Evolutionary conservation across 2,329 filamentous ascomycete species (phyloP).

Genomic region (Cladosporium sp.): DNA sequence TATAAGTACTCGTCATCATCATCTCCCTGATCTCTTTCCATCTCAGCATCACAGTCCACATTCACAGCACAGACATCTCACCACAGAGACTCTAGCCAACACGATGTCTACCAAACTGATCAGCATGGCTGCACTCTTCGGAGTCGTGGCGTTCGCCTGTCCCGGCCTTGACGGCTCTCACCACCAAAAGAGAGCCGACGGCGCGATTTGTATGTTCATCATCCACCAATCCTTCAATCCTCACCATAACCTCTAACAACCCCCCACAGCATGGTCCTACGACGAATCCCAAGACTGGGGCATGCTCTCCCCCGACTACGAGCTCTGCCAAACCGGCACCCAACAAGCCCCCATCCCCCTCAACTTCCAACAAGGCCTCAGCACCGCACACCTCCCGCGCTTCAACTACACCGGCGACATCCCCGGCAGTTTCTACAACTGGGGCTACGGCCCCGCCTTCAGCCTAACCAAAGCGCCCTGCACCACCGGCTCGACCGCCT

Average conservation of each 20-base stretch:
- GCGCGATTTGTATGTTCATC: not conserved
- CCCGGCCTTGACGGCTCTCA: not conserved
- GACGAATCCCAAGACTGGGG: conserved; percentile 28
- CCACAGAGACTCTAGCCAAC: not conserved
- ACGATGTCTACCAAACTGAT: not conserved
- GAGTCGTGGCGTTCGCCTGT: not conserved
- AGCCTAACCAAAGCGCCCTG: conserved; percentile 37
- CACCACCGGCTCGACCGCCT: not conserved
- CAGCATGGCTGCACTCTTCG: not conserved
- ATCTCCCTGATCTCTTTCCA: not conserved
- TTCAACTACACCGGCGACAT: conserved; percentile 45
- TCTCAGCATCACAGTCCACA: not conserved
- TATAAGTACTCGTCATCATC: not conserved
- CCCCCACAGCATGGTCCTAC: conserved; percentile 22
- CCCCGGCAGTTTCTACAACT: conserved; percentile 49
- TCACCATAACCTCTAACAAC: not conserved
- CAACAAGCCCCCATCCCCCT: conserved; percentile 54
- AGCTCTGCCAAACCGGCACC: conserved; percentile 52
- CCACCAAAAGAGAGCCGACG: conserved; percentile 5
- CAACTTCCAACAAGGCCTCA: conserved; percentile 43
- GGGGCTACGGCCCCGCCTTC: conserved; percentile 52
- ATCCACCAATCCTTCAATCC: not conserved
- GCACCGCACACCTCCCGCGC: conserved; percentile 40
- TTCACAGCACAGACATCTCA: not conserved
- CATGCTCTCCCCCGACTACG: conserved; percentile 37